Evolutionary conservation across 768 basidiomycete species (phyloP), one percentile per base, ranked within the genome.

Genomic region (Saitozyma sp.): DNA sequence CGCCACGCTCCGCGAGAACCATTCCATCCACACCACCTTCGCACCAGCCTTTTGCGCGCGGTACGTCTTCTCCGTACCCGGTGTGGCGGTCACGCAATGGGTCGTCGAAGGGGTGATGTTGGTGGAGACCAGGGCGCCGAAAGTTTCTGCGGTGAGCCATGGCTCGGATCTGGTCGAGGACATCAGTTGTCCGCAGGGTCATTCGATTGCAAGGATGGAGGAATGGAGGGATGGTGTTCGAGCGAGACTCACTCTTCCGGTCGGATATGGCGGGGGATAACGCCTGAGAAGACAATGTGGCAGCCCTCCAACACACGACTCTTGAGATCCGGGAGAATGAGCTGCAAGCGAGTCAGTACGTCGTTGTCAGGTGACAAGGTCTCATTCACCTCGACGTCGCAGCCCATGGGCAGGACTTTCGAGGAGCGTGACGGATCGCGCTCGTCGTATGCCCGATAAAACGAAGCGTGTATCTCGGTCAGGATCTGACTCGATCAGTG

Each of bases 81-180:
- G 90, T 84, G 92, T 91, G 9, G 88, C 90, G 19, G 92, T 89
- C 19, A 99, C 91, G 45, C 97, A 88, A 70, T 99, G 96, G 0
- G 95, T 98, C 19, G 90, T 84, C 2, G 84, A 80, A 37, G 77
- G 78, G 6, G 83, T 83, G 46, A 96, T 14, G 84, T 87, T 52
- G 87, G 84, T 78, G 89, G 91, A 52, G 38, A 56, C 52, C 42
- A 82, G 83, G 2, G 95, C 95, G 9, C 95, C 95, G 70, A 96
- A 98, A 80, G 89, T 88, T 53, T 85, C 84, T 11, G 95, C 92
- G 76, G 88, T 83, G 68, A 85, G 84, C 92, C 92, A 95, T 54
- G 92, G 86, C 70, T 92, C 91, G 14, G 75, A 55, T 85, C 75
- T 77, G 65, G 20, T n/a, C 50, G 29, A 29, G 29, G 62, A 8